Conservation (phyloP, 2,329 filamentous ascomycete species). For the Drechslerella stenobrocha region DNA sequence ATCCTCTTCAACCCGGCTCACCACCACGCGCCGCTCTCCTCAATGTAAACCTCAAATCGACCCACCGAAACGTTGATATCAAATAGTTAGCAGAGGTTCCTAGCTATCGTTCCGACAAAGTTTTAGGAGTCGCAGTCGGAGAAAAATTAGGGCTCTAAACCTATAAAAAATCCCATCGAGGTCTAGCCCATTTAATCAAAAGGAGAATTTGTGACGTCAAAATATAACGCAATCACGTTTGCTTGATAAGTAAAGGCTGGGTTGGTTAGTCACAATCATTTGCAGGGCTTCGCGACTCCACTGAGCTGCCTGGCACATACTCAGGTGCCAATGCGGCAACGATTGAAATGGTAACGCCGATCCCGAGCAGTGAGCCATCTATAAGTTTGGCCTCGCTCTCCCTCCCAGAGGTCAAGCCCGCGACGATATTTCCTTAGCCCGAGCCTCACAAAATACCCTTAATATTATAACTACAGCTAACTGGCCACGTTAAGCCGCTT, state of each 20-base stretch:
- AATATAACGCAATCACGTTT: background rate
- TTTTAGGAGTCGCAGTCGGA: background rate
- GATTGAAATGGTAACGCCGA: background rate
- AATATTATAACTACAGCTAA: background rate
- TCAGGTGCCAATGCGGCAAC: background rate
- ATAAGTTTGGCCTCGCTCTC: background rate
- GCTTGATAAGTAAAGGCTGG: background rate
- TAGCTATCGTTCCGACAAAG: background rate
- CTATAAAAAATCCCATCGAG: background rate
- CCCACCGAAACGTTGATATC: slow-evolving; percentile 8
- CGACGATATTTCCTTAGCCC: background rate
- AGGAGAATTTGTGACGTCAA: slow-evolving; percentile 1
- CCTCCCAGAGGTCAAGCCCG: background rate
- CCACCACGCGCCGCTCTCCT: slow-evolving; percentile 10
- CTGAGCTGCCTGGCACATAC: background rate
- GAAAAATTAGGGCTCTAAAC: background rate
- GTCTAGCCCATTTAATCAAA: slow-evolving; percentile 1
- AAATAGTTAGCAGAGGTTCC: background rate
- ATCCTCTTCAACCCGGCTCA: slow-evolving; percentile 12
- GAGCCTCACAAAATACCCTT: background rate
- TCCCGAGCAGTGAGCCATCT: background rate
- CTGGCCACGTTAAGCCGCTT: background rate
- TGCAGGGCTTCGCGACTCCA: background rate
- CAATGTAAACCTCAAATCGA: slow-evolving; percentile 17
- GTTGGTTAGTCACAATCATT: background rate